Percentiles rank a stretch among this genome's conserved stretches.
Evolutionary conservation across 1,284 basidiomycete genomes (phyloP).

Genomic region (Melampsora larici-populina): DNA sequence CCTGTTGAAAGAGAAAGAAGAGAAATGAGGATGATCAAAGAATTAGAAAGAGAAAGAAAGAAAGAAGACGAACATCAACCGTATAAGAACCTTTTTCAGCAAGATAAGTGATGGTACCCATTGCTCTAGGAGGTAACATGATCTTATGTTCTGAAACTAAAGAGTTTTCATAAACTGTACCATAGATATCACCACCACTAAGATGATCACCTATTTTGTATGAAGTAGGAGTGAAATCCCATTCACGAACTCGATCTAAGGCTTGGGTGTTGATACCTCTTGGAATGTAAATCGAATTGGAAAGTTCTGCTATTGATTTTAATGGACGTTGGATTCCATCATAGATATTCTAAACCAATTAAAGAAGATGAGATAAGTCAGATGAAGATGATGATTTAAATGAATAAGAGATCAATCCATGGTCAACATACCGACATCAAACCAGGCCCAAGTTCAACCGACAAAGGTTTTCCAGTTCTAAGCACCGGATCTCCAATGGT

Average conservation of each 20-base stretch:
- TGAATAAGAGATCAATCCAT: too few species aligned
- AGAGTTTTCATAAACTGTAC: conserved; percentile 93
- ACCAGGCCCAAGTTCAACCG: conserved; percentile 94
- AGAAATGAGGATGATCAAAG: not conserved
- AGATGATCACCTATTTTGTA: conserved; percentile 94
- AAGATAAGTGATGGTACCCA: conserved; percentile 90
- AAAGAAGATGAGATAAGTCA: conserved; percentile 55
- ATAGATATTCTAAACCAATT: conserved; percentile 49
- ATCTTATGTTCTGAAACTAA: conserved; percentile 95
- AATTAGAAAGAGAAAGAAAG: not conserved
- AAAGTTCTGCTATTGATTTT: conserved; percentile 89
- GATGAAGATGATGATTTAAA: not conserved
- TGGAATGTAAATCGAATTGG: conserved; percentile 97
- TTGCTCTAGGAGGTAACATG: conserved; percentile 86
- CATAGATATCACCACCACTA: conserved; percentile 93
- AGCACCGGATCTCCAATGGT: conserved; percentile 97
- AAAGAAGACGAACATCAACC: conserved; percentile 67
- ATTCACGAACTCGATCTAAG: conserved; percentile 79
- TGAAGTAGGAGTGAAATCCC: conserved; percentile 89
- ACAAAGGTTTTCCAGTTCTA: conserved; percentile 93
- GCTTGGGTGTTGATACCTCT: conserved; percentile 97
- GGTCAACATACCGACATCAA: conserved; percentile 53
- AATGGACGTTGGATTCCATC: conserved; percentile 53
- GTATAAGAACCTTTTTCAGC: conserved; percentile 92
- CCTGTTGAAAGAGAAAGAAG: conserved; percentile 63